Base-by-base conservation (phyloP, 2,329 filamentous ascomycete genomes). In the Pseudogymnoascus sp. region DNA sequence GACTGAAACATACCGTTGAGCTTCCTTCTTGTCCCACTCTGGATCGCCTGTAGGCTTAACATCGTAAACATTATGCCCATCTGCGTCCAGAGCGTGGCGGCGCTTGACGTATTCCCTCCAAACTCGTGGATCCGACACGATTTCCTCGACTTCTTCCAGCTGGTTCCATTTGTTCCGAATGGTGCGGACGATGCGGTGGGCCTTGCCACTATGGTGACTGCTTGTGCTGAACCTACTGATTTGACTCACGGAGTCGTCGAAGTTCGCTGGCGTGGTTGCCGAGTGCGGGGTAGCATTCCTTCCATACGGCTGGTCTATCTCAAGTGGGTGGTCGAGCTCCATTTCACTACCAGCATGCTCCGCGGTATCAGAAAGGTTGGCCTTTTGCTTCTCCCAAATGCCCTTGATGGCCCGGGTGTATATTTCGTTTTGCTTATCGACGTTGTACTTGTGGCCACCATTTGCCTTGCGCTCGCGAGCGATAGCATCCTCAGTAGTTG, bases 371-470 rank as follows among this genome's bases (percentile, higher is more conserved):
- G 86, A 86, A 6, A 97, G 79, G 59, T 88, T 93, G 12, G 82
- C 76, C 73, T 88, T 90, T 73, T 97, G 93, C 66, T 88, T 86
- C 63, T 91, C 87, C 94, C 94, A 99, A 64, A 97, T 97, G 63
- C 90, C 86, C 61, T 87, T 84, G 67, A 99, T 97, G 20, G 91
- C 91, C 60, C 92, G 87, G 67, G 95, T 91, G 72, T 99, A 99
- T 68, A 91, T 89, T 64, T 85, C 87, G 70, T 97, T 91, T 73
- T 99, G 94, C 66, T 90, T 87, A 70, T 93, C 94, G 63, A 99
- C 94, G 65, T 99, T 99, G 77, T 99, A 99, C 67, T 90, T 92
- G 74, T 99, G 94, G 0, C 94, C 94, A 61, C 91, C 91, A 65
- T 94, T 93, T 14, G 89, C 89, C 70, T 92, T 90, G 65, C 94